Base-by-base conservation (phyloP, 169 alveolate species). In the Pseudocohnilembus persalinus region DNA sequence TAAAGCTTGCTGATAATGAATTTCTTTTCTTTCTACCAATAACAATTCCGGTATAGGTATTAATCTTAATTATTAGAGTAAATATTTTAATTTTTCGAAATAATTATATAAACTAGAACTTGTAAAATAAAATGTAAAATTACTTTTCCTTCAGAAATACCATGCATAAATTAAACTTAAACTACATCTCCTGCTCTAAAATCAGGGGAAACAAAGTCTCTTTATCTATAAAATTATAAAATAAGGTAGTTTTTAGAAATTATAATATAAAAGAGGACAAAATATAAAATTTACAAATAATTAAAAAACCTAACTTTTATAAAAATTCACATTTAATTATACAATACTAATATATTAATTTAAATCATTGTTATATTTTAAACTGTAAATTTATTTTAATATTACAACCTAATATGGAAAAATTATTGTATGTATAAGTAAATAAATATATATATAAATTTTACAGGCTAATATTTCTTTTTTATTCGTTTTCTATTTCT, bases 171-270 rank as follows among this genome's bases (percentile, higher is more conserved):
- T 26, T 65, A 74, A 1, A 90, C 83, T 76, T 90, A 80, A 81
- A 90, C 74, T 6, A 87, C 64, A 78, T 90, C 94, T 24, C 94
- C 94, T 16, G 90, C 87, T 74, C 87, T 83, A 65, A 90, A 81
- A 31, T 75, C 86, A 30, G 91, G 91, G 68, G 74, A 11, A 29
- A 79, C 64, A 74, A 81, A 68, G 31, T 78, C 81, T 78, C 81
- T 76, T 20, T 49, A 49, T 49, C 68, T 49, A 49, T 49, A n/a
- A n/a, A n/a, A n/a, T n/a, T n/a, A n/a, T n/a, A n/a, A n/a, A n/a
- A n/a, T n/a, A n/a, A n/a, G n/a, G n/a, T n/a, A n/a, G n/a, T n/a
- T n/a, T n/a, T n/a, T n/a, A n/a, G n/a, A n/a, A n/a, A n/a, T n/a
- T n/a, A n/a, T n/a, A n/a, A n/a, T n/a, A n/a, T n/a, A n/a, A n/a